A percentile compares a stretch with the other conserved stretches of the same genome.
Evolutionary conservation across 768 basidiomycete genomes (phyloP).

Genomic region (Jaapia argillacea): DNA sequence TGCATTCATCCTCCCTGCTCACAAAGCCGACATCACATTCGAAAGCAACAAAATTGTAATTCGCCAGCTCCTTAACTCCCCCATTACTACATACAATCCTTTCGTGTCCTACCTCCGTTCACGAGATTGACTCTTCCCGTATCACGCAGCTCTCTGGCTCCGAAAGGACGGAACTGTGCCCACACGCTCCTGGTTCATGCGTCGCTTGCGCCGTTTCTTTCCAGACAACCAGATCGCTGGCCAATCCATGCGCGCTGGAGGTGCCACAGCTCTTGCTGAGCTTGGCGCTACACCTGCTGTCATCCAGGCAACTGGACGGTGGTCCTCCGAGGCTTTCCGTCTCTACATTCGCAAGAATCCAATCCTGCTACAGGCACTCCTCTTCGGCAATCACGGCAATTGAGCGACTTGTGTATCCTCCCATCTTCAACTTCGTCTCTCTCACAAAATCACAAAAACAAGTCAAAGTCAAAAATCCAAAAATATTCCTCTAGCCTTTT

Average conservation of each 20-base stretch:
- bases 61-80: too few species aligned
- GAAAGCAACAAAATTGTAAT: slow-evolving; percentile 12
- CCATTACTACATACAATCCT: too few species aligned
- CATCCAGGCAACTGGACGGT: slow-evolving; percentile 29
- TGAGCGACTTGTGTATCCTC: too few species aligned
- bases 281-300: slow-evolving; percentile 16
- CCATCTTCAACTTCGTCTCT: too few species aligned
- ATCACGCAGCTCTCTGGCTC: slow-evolving; percentile 25
- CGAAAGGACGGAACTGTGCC: slow-evolving; percentile 20
- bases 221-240: slow-evolving; percentile 15
- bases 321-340: slow-evolving; percentile 26
- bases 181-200: slow-evolving; percentile 23
- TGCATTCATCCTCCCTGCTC: slow-evolving; percentile 18
- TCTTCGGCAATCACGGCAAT: slow-evolving; percentile 3
- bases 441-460: too few species aligned
- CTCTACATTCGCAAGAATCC: slow-evolving; percentile 32
- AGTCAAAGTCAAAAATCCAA: too few species aligned
- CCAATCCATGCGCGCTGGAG: slow-evolving; percentile 30
- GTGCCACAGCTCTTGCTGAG: slow-evolving; percentile 28
- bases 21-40: slow-evolving; percentile 26
- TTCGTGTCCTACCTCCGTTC: slow-evolving; percentile 15
- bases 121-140: slow-evolving; percentile 16
- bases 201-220: slow-evolving; percentile 16
- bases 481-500: too few species aligned
- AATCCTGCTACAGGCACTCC: slow-evolving; percentile 18